Evolutionary conservation across 2,329 filamentous ascomycete species (phyloP).

Genomic region (Fusarium albosuccineum): DNA sequence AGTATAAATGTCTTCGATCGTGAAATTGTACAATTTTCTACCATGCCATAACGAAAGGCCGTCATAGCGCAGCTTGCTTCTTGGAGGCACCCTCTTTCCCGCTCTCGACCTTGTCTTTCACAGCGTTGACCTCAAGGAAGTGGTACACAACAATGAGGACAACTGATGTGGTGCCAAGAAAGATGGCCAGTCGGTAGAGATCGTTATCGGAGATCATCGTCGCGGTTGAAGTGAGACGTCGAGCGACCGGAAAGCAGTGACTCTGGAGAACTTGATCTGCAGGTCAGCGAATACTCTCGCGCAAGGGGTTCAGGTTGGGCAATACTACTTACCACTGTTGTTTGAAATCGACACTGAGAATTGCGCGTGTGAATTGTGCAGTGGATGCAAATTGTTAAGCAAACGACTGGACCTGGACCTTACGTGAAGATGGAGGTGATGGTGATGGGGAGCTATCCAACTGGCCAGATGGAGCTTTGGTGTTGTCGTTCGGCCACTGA

Average conservation of each 20-base stretch:
- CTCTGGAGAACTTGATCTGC: conserved; percentile 16
- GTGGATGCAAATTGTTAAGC: neutral
- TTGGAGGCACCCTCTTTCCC: conserved; percentile 30
- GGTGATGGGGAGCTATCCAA: conserved; percentile 36
- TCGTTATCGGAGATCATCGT: conserved; percentile 95
- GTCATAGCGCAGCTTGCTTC: conserved; percentile 35
- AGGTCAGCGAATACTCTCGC: conserved; percentile 26
- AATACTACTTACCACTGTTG: conserved; percentile 12
- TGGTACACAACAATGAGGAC: conserved; percentile 95
- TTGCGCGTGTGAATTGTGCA: neutral
- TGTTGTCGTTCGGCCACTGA: conserved; percentile 11
- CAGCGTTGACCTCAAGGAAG: conserved; percentile 92
- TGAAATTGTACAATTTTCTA: conserved; percentile 32
- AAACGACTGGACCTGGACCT: conserved; percentile 1
- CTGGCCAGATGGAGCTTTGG: conserved; percentile 48
- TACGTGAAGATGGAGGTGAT: conserved; percentile 20
- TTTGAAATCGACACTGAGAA: neutral
- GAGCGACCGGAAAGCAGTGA: conserved; percentile 12
- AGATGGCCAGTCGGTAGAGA: conserved; percentile 91
- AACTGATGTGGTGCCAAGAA: conserved; percentile 91
- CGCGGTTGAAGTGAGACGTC: conserved; percentile 41
- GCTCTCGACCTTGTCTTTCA: conserved; percentile 24
- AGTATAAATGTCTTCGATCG: conserved; percentile 20
- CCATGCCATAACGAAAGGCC: conserved; percentile 8
- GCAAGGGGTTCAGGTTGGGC: neutral